These are phyloP conservation scores for Xerophyta viscosa DNA, from an alignment of 106 monocot genomes.

Conservation along the genomic window DNA sequence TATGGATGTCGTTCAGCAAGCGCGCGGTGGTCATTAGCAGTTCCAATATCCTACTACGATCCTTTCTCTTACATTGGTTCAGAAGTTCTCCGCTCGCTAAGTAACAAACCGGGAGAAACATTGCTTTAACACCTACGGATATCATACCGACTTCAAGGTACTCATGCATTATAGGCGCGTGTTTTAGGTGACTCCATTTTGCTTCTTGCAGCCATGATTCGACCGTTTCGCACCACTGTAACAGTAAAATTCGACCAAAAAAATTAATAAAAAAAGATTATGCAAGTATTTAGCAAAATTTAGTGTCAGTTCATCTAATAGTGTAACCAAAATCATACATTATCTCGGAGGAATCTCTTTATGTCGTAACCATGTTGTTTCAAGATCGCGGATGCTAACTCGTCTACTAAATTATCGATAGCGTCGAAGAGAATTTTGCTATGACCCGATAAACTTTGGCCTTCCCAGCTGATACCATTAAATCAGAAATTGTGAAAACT, in stretches of 20 bases:
- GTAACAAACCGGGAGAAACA: conserved; percentile 1
- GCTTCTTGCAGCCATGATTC: conserved; percentile 9
- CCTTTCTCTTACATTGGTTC: not conserved
- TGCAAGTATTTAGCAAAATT: not conserved
- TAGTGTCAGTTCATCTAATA: not conserved
- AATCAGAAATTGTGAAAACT: too few relatives aligned
- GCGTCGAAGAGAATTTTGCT: conserved; percentile 14
- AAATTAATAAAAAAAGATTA: not conserved
- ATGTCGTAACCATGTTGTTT: not conserved
- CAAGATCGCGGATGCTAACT: not conserved
- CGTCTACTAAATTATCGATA: conserved; percentile 10
- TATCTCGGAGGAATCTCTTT: not conserved
- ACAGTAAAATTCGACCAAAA: not conserved
- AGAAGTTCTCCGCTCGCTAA: not conserved
- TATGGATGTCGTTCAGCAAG: conserved; percentile 11
- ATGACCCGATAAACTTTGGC: not conserved
- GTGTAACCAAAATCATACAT: not conserved
- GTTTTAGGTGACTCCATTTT: not conserved
- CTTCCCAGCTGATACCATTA: conserved; percentile 1
- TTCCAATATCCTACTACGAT: not conserved
- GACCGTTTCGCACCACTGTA: conserved; percentile 2
- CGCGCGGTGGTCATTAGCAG: conserved; percentile 1
- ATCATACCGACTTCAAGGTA: not conserved
- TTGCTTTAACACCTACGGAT: conserved; percentile 1
- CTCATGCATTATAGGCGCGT: not conserved